Base-by-base conservation (phyloP, 2,329 filamentous ascomycete species). In the Microcyclosporella mali region DNA sequence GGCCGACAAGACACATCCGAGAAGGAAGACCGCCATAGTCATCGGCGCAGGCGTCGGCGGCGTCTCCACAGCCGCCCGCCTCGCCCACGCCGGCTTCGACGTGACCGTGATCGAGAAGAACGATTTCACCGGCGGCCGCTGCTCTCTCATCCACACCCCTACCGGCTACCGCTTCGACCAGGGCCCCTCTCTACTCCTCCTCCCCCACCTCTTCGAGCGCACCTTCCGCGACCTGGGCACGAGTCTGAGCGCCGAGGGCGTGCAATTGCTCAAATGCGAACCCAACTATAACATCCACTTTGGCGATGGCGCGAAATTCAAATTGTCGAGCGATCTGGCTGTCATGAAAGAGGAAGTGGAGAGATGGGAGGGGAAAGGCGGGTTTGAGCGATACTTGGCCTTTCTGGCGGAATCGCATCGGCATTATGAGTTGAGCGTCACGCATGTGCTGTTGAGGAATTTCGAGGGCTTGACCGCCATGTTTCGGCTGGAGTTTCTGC, bases 41-140 rank as follows among this genome's bases (percentile, higher is more conserved):
- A 67, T 79, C 44, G 76, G 83, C 50, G 82, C 84, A 21, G 84
- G 84, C 46, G 78, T 79, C 34, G 84, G 84, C 38, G 84, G 84
- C 45, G 77, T 85, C 32, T 76, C 81, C n/a, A 79, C 79, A 1
- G 58, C 84, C 43, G 83, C 84, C 2, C 78, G 84, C 34, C 75
- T 88, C 9, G 81, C 82, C 37, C 82, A 81, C 58, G 75, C 82
- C 2, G 84, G 84, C 30, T 80, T 82, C 60, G 62, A 72, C 27
- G 84, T 88, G n/a, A 87, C 82, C 0, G 80, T 88, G 1, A 66
- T 88, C n/a, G 84, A 88, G 64, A 87, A 87, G 70, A 87, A 88
- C 57, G 67, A 68, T 43, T 85, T 84, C 60, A 81, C 79, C 0
- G 84, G 84, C 34, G 84, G 84, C 3, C 71, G 84, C 41, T 88